Conservation (phyloP, 2,329 filamentous ascomycete genomes). For the Alternaria atra region DNA sequence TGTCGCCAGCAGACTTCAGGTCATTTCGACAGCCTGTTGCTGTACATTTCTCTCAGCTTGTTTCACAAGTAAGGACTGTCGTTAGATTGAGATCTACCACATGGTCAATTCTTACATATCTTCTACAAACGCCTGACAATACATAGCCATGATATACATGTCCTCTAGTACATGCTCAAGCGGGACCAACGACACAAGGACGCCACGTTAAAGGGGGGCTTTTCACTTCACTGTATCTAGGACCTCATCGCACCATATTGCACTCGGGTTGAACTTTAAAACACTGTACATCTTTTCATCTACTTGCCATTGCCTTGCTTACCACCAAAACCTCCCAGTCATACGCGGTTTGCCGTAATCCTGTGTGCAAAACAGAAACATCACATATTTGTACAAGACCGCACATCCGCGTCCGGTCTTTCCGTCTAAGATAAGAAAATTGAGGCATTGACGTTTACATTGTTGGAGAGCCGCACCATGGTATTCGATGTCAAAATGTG, state of each 20-base stretch:
- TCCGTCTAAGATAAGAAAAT: slow-evolving; percentile 32
- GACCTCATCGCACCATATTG: neutral
- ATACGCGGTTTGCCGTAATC: slow-evolving; percentile 5
- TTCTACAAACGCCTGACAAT: neutral
- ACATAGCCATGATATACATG: neutral
- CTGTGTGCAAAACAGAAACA: slow-evolving; percentile 27
- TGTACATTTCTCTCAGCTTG: neutral
- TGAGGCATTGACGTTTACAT: slow-evolving; percentile 35
- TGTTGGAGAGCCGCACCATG: slow-evolving; percentile 23
- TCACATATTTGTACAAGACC: slow-evolving; percentile 41
- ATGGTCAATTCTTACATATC: neutral
- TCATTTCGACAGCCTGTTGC: neutral
- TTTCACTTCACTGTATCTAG: neutral
- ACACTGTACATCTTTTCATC: neutral
- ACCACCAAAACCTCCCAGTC: neutral
- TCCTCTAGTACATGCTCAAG: neutral
- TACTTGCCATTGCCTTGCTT: neutral
- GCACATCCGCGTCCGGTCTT: slow-evolving; percentile 22
- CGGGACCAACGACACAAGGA: neutral
- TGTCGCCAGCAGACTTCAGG: neutral
- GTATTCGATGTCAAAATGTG: slow-evolving; percentile 21
- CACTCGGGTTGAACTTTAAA: neutral
- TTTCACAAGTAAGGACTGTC: neutral
- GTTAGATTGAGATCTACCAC: neutral
- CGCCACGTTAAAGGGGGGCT: neutral